Percentiles rank a stretch among this genome's conserved stretches.
These are phyloP conservation scores for Rhizomucor miehei DNA, from an alignment of 371 early-diverging fungal genomes.

Conservation along the genomic window DNA sequence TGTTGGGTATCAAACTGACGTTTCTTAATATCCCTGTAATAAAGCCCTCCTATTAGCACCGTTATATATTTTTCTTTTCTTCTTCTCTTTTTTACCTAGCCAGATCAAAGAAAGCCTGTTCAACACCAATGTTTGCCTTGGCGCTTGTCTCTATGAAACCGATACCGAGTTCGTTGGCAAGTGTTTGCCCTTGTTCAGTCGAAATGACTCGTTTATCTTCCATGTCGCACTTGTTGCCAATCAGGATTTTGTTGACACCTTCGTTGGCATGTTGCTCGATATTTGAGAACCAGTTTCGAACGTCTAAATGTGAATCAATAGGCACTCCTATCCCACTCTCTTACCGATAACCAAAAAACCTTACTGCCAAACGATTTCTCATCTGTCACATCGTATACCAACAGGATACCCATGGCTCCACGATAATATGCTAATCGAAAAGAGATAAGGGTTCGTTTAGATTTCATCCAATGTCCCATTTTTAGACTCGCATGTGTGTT, in stretches of 20 bases:
- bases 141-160: constrained; percentile 96
- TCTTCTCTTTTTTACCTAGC: constrained; percentile 75
- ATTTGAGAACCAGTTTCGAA: constrained; percentile 98
- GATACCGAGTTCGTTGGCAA: constrained; percentile 87
- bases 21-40: constrained; percentile 51
- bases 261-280: constrained; percentile 97
- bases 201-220: constrained; percentile 80
- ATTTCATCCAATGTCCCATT: neutral
- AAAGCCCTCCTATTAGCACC: too few relatives aligned
- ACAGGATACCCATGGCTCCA: constrained; percentile 98
- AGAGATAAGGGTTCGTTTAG: neutral
- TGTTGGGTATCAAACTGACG: constrained; percentile 51
- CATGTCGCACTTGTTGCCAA: constrained; percentile 99
- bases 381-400: constrained; percentile 99
- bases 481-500: neutral
- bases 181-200: constrained; percentile 77
- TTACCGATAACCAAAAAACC: constrained; percentile 3
- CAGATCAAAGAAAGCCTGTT: constrained; percentile 96
- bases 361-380: constrained; percentile 94
- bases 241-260: constrained; percentile 96
- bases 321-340: neutral
- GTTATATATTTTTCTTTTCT: too few relatives aligned
- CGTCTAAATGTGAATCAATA: constrained; percentile 52
- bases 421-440: constrained; percentile 85
- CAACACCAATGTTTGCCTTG: constrained; percentile 96